These are phyloP conservation scores for Narthecium ossifragum DNA, from an alignment of 106 monocot species.

Conservation along the genomic window DNA sequence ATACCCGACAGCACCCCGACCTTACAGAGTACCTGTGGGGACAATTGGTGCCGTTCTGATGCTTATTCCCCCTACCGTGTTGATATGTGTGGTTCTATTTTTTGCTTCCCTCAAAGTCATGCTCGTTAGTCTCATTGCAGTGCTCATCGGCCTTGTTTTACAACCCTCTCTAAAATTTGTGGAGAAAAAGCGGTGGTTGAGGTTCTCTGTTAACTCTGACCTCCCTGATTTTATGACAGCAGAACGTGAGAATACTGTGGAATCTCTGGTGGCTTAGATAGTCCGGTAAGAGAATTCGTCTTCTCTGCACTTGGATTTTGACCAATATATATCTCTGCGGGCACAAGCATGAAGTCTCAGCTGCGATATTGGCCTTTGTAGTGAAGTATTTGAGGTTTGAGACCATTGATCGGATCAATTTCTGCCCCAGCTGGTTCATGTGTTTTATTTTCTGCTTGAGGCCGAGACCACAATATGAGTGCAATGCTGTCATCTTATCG, in stretches of 20 bases:
- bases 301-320: no score
- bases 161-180: slow-evolving; percentile 36
- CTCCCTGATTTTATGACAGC: slow-evolving; percentile 24
- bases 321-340: no score
- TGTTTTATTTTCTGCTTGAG: no score
- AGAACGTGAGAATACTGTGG: slow-evolving; percentile 8
- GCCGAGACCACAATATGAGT: no score
- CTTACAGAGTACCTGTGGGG: slow-evolving; percentile 58
- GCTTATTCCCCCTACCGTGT: slow-evolving; percentile 51
- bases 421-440: no score
- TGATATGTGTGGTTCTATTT: slow-evolving; percentile 47
- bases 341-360: no score
- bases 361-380: no score
- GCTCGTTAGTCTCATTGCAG: slow-evolving; percentile 43
- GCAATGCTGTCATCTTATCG: no score
- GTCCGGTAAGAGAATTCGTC: no score
- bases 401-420: no score
- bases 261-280: slow-evolving; percentile 16
- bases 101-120: slow-evolving; percentile 51
- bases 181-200: slow-evolving; percentile 37
- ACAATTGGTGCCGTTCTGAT: slow-evolving; percentile 48
- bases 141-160: slow-evolving; percentile 38
- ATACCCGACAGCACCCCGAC: slow-evolving; percentile 31
- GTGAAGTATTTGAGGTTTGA: no score
- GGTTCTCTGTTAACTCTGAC: slow-evolving; percentile 31